phyloP scores from a whole-genome alignment of 83 land plant genomes.

The Isoetes engelmannii region DNA sequence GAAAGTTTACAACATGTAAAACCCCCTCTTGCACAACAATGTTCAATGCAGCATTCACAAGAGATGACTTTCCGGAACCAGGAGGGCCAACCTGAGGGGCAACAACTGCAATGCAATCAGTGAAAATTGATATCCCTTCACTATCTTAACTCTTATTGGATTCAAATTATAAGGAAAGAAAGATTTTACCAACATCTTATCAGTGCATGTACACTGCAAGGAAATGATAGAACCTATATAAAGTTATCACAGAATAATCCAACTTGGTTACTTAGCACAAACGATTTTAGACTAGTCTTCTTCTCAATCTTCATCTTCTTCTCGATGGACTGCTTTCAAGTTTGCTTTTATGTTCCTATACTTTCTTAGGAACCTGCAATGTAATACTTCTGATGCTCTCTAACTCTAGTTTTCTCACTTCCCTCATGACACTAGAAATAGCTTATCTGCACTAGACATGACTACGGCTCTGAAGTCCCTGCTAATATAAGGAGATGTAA shows the following conservation, averaged over 20 bases:
- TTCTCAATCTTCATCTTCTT: no score
- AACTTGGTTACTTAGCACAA: background rate
- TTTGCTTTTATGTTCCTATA: no score
- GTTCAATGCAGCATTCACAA: background rate
- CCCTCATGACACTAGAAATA: no score
- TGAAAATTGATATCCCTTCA: background rate
- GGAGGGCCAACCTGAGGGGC: constrained; percentile 3
- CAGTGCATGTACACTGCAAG: background rate
- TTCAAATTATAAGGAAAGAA: background rate
- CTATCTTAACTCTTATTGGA: background rate
- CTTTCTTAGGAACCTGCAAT: no score
- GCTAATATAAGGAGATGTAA: no score
- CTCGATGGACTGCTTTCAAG: no score
- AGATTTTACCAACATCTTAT: background rate
- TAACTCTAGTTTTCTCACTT: no score
- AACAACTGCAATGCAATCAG: background rate
- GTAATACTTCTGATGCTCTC: no score
- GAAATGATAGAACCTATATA: no score
- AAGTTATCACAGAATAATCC: background rate
- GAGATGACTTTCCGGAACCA: constrained; percentile 13
- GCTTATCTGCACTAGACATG: no score
- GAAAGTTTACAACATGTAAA: constrained; percentile 4
- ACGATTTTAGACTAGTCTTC: no score
- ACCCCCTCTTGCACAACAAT: background rate
- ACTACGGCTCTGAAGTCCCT: no score